phyloP scores from a whole-genome alignment of 129 eudicot species.

The Flaveria brownii region DNA sequence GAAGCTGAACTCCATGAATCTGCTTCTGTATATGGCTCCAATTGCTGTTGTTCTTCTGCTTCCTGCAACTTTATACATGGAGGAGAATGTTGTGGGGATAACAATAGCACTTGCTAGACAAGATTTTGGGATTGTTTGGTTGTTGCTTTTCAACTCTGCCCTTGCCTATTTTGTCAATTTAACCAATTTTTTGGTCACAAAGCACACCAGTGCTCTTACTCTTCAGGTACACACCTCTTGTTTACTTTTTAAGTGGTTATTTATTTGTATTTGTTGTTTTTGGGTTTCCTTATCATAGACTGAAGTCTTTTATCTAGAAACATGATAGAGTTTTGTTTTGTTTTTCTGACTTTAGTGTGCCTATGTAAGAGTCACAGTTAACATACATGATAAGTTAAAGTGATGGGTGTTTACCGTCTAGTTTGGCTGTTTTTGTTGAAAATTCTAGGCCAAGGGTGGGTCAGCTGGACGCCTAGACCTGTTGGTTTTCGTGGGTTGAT shows the following conservation, averaged over 20 bases:
- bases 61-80: constrained; percentile 59
- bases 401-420: background rate
- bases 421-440: background rate
- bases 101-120: constrained; percentile 48
- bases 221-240: constrained; percentile 46
- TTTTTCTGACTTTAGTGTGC: background rate
- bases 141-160: constrained; percentile 59
- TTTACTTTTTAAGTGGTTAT: background rate
- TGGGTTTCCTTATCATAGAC: constrained; percentile 8
- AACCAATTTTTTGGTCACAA: constrained; percentile 65
- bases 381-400: constrained; percentile 8
- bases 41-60: constrained; percentile 72
- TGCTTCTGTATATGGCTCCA: constrained; percentile 97
- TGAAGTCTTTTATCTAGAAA: background rate
- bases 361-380: background rate
- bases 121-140: constrained; percentile 53
- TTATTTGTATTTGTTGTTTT: background rate
- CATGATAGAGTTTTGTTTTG: background rate
- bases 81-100: constrained; percentile 49
- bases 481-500: too few relatives aligned
- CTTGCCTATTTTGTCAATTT: constrained; percentile 62
- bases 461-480: background rate
- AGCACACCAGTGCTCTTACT: constrained; percentile 69
- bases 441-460: background rate
- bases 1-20: constrained; percentile 91